Evolutionary conservation across 2,329 filamentous ascomycete species (phyloP).

Genomic region (Emergomyces orientalis): DNA sequence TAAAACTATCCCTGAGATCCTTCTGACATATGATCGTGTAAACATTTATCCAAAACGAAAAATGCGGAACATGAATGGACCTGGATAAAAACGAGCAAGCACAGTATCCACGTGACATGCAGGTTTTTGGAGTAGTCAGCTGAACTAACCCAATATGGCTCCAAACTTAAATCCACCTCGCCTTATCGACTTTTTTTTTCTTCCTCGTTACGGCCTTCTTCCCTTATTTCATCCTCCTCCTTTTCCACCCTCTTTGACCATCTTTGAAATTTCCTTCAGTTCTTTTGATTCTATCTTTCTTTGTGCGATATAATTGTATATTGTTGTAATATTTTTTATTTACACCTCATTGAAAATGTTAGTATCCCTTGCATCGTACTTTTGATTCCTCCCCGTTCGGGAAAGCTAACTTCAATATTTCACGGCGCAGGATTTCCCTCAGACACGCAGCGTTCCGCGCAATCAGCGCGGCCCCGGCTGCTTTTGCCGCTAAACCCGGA

Average conservation of each 20-base stretch:
- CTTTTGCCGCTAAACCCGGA: constrained; percentile 8
- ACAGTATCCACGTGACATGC: not conserved
- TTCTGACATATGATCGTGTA: no score
- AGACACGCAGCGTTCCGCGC: constrained; percentile 15
- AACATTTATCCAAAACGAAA: no score
- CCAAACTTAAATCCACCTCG: not conserved
- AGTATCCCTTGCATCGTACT: not conserved
- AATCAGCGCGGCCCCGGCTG: constrained; percentile 5
- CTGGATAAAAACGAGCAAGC: no score
- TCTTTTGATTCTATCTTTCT: not conserved
- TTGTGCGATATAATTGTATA: not conserved
- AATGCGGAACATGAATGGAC: no score
- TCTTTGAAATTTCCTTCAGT: not conserved
- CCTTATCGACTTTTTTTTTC: not conserved
- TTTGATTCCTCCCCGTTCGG: not conserved
- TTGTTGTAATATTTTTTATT: constrained; percentile 3
- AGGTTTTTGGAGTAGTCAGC: not conserved
- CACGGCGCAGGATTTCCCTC: constrained; percentile 12
- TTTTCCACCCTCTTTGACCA: not conserved
- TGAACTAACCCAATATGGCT: not conserved
- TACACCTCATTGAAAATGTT: constrained; percentile 9
- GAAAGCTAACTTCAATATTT: not conserved
- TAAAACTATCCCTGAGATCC: no score
- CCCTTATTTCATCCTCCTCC: not conserved
- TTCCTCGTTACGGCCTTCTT: not conserved